These are phyloP conservation scores for Fraxinus nigra DNA, from an alignment of 305 asterid species.

Conservation along the genomic window DNA sequence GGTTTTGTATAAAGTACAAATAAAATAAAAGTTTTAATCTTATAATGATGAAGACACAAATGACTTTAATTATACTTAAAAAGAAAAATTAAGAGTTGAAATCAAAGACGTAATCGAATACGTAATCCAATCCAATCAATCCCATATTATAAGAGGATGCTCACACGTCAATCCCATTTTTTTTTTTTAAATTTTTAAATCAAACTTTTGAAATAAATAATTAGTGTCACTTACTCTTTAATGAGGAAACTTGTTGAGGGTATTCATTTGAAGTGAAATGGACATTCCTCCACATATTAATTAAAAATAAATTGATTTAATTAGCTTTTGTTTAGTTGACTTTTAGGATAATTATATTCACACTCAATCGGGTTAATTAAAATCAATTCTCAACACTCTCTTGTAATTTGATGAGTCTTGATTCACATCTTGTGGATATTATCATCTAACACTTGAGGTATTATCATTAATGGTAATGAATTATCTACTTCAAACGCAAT, in stretches of 20 bases:
- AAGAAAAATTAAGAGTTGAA: background rate
- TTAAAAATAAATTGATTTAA: background rate
- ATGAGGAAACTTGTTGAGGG: slow-evolving; percentile 14
- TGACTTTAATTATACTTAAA: background rate
- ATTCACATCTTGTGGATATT: too few relatives aligned
- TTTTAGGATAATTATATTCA: too few relatives aligned
- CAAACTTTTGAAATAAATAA: background rate
- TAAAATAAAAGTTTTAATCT: slow-evolving; percentile 12
- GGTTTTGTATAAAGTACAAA: slow-evolving; percentile 26
- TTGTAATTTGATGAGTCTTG: too few relatives aligned
- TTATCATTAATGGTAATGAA: too few relatives aligned
- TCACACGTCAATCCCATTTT: slow-evolving; percentile 17
- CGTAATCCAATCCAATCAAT: slow-evolving; percentile 18
- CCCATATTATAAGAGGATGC: slow-evolving; percentile 2
- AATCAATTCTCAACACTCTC: too few relatives aligned
- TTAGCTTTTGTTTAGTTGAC: background rate
- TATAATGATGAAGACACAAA: background rate
- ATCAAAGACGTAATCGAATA: slow-evolving; percentile 17
- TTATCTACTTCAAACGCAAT: too few relatives aligned
- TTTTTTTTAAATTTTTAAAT: background rate
- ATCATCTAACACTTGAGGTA: too few relatives aligned
- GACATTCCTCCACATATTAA: background rate
- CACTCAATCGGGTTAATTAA: too few relatives aligned
- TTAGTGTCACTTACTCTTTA: background rate
- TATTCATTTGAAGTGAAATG: background rate